phyloP scores from a whole-genome alignment of 2,329 filamentous ascomycete genomes.

The Bimuria novae-zelandiae region DNA sequence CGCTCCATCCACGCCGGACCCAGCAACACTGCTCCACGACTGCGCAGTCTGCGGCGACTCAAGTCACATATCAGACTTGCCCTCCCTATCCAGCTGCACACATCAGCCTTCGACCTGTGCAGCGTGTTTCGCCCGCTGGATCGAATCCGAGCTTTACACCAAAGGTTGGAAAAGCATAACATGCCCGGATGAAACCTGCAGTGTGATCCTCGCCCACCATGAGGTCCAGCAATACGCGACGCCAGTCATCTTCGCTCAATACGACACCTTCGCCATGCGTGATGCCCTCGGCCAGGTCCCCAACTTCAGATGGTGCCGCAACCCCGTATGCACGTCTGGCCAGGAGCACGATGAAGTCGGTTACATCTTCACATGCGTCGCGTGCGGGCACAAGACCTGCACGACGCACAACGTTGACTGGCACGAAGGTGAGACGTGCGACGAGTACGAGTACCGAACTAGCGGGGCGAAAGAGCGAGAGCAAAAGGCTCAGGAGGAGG shows the following conservation, averaged over 20 bases:
- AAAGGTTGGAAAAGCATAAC: constrained; percentile 54
- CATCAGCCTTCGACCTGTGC: constrained; percentile 43
- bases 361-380: constrained; percentile 51
- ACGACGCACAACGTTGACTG: constrained; percentile 42
- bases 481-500: constrained; percentile 31
- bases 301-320: constrained; percentile 61
- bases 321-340: constrained; percentile 54
- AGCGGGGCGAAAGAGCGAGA: constrained; percentile 29
- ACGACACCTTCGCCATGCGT: constrained; percentile 51
- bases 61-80: constrained; percentile 20
- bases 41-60: constrained; percentile 31
- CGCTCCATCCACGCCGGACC: not conserved
- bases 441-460: constrained; percentile 43
- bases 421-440: constrained; percentile 50
- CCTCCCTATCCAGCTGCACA: constrained; percentile 34
- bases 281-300: constrained; percentile 50
- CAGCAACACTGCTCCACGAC: constrained; percentile 11
- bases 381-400: constrained; percentile 46
- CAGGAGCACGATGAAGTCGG: constrained; percentile 56
- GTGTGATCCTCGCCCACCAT: constrained; percentile 49
- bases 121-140: constrained; percentile 46
- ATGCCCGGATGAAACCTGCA: constrained; percentile 57
- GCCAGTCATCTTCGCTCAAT: constrained; percentile 23
- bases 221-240: constrained; percentile 47
- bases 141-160: constrained; percentile 41